Evolutionary conservation across 2,329 filamentous ascomycete species (phyloP), one percentile per base, ranked within the genome.

Genomic region (Penicillium palitans): DNA sequence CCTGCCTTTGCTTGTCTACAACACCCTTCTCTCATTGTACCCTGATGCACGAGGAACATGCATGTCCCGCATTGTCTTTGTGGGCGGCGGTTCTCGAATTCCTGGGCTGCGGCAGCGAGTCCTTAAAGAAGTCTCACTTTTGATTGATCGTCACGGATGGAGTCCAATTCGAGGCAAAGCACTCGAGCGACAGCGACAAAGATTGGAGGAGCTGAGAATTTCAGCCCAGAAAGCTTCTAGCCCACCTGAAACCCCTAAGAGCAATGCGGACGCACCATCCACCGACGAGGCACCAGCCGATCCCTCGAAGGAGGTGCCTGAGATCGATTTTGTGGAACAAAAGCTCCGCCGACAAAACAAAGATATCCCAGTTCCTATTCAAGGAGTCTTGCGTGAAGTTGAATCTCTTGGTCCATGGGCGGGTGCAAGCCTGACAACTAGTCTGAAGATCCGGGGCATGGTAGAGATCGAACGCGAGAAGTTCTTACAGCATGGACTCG

Each of bases 21-120:
- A 85, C 53, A 84, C 87, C 39, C 82, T 99, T 1, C 80, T 96
- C 1, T 82, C 85, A 8, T 80, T 97, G 1, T 90, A 92, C 0
- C 78, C 93, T 4, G 95, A 99, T 73, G 87, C 93, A 4, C 87
- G 95, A 25, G 88, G 90, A 1, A 77, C 88, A 5, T 97, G 93
- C 74, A 95, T 97, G 87, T 87, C 92, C 1, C 89, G 93, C 40
- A 90, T 98, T 46, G 80, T 96, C 17, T 90, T 99, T 69, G 89
- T 88, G 0, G 95, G 95, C 33, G 91, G 91, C 2, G 89, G 89
- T 48, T 87, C 91, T 6, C 84, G 84, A 27, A 86, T 97, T 9
- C 83, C 93, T 0, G 95, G 95, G 1, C 78, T 99, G 27, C 91
- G 90, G 64, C 81, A 83, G 25, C 86, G 93, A 27, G 82, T 96